Percentiles rank a stretch among this genome's conserved stretches.
These are phyloP conservation scores for Geotrichum ghanense DNA, from an alignment of 805 yeast species.

Conservation along the genomic window DNA sequence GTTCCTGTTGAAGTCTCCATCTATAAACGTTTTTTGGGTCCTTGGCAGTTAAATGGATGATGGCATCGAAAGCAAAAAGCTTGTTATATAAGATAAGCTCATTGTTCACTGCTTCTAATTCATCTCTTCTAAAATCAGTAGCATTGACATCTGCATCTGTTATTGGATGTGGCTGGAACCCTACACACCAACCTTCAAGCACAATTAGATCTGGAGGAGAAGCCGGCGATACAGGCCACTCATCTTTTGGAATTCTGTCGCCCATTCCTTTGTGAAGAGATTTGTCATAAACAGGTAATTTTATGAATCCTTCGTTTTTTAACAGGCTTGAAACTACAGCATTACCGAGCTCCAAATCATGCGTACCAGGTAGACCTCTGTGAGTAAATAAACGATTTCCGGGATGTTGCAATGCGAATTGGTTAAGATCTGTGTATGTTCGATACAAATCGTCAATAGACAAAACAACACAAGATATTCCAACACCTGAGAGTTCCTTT, in stretches of 20 bases:
- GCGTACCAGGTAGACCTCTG: conserved; percentile 91
- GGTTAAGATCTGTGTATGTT: conserved; percentile 47
- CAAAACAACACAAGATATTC: conserved; percentile 29
- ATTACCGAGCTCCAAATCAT: conserved; percentile 44
- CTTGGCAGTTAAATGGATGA: conserved; percentile 52
- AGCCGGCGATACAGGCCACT: conserved; percentile 33
- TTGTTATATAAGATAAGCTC: conserved; percentile 39
- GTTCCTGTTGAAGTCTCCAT: conserved; percentile 76
- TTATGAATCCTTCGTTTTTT: conserved; percentile 22
- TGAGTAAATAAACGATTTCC: conserved; percentile 55
- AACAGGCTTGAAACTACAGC: conserved; percentile 26
- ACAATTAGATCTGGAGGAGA: conserved; percentile 46
- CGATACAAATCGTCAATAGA: conserved; percentile 86
- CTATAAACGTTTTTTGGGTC: conserved; percentile 50
- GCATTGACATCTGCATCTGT: conserved; percentile 23
- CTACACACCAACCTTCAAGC: conserved; percentile 93
- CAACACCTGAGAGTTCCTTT: conserved; percentile 17
- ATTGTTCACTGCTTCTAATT: conserved; percentile 36
- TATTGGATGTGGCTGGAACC: conserved; percentile 40
- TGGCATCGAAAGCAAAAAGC: conserved; percentile 39
- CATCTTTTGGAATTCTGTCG: conserved; percentile 40
- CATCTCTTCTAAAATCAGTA: conserved; percentile 17
- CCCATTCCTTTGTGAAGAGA: conserved; percentile 63
- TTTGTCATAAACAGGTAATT: conserved; percentile 69
- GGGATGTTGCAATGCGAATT: conserved; percentile 29